Evolutionary conservation across 2,329 filamentous ascomycete species (phyloP), one percentile per base, ranked within the genome.

Genomic region (Cryphonectria nitschkei): DNA sequence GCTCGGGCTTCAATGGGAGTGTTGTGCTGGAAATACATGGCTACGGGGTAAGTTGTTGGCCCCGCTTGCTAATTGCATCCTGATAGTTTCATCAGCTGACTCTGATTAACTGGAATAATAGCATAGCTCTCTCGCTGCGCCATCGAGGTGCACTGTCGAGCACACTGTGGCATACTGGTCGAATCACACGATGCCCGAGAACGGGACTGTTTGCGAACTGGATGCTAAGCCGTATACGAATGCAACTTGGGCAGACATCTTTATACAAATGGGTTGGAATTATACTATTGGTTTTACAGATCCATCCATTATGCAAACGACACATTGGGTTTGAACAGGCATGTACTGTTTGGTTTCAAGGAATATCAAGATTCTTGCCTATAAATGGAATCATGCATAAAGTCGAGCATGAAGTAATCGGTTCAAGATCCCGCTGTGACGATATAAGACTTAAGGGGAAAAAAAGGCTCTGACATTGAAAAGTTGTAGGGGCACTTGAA

Each of bases 1-100:
- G 60, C 32, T 63, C 32, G 32, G 60, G 60, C 16, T 63, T 63
- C 3, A 14, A 63, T n/a, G 14, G 32, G 22, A 63, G 60, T 63
- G 60, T 63, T 39, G 60, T 63, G 22, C 60, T 63, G 16, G 60
- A 63, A 16, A 29, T 63, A 37, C 34, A 63, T 63, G 60, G 60
- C 11, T 63, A 63, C 32, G 34, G 32, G 29, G 60, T 63, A 39
- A 39, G 60, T 63, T 19, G 3, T 39, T 56, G 52, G 37, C 37
- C 26, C 26, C 32, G 13, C 5, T 54, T 56, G 13, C 5, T 54
- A 29, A 32, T 32, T 29, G 26, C 3, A 4, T 56, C 4, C 5
- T 29, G 11, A 29, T 7, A 16, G 26, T 56, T 56, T 4, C 26
- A 56, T 29, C 7, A 56, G 52, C 26, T 56, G 26, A 56, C 52